Evolutionary conservation across 1,284 basidiomycete species (phyloP), one percentile per base, ranked within the genome.

Genomic region (Agroathelia rolfsii): DNA sequence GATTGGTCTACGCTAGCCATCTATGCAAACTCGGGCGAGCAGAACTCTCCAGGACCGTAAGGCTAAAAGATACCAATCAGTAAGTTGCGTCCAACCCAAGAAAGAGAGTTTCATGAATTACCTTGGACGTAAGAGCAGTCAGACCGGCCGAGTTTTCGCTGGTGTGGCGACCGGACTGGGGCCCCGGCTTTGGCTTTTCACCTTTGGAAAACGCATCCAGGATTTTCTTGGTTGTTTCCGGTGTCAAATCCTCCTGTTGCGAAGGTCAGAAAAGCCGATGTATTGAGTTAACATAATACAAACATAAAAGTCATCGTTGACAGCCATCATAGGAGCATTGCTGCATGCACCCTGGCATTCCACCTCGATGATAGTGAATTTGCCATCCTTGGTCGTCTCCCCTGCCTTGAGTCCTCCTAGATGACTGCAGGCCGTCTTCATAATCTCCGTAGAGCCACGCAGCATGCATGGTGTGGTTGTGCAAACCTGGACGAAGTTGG

Each of bases 381-480:
- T 93, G 35, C 89, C 87, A 55, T 98, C 92, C 53, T 76, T 72
- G 13, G 94, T 96, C 20, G 93, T 94, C 55, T 90, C 76, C 11
- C 95, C 94, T 8, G 87, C 76, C 46, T 84, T 76, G 48, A 90
- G 72, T 29, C 83, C 82, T 24, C 83, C 82, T 21, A 97, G 74
- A 52, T 95, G 83, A 34, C 69, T 59, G 56, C 87, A 79, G 39
- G 90, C 83, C 20, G 92, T 80, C 46, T 93, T 64, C 30, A 96
- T 72, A 47, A 97, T 93, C 36, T 85, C 80, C 44, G 80, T 86
- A 18, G 89, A 90, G 31, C 94, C 94, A 34, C 86, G 81, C 29
- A 99, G 72, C 83, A 94, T 93, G 66, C 95, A 98, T 12, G 94
- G 94, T 7, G 95, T 98, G 23, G 94, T 98, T 24, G 95, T 98